A percentile compares a stretch with the other conserved stretches of the same genome.
Evolutionary conservation across 495 filamentous ascomycete genomes (phyloP).

Genomic region (Terfezia claveryi): DNA sequence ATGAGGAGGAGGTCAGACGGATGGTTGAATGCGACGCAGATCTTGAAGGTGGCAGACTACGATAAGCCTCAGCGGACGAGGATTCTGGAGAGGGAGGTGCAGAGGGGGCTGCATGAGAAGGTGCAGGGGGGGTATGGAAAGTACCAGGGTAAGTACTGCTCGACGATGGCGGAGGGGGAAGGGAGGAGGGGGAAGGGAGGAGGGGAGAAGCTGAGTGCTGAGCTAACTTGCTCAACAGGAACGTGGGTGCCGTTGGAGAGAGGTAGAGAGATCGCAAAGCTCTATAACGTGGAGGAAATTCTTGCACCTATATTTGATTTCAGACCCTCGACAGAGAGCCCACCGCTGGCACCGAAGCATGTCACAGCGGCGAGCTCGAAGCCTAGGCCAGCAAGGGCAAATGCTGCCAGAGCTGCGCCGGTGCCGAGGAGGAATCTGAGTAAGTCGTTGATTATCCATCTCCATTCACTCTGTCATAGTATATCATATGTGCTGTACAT

Average conservation of each 20-base stretch:
- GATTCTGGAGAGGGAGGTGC: constrained; percentile 88
- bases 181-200: constrained; percentile 1
- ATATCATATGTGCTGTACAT: background rate
- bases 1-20: constrained; percentile 79
- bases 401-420: constrained; percentile 23
- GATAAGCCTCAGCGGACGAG: constrained; percentile 83
- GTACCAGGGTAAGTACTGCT: constrained; percentile 51
- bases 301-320: constrained; percentile 77
- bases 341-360: constrained; percentile 86
- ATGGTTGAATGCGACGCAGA: constrained; percentile 93
- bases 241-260: constrained; percentile 87
- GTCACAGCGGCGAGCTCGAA: constrained; percentile 44
- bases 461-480: background rate
- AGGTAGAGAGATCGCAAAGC: constrained; percentile 56
- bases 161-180: constrained; percentile 1
- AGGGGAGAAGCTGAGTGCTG: background rate
- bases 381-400: constrained; percentile 39
- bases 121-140: constrained; percentile 96
- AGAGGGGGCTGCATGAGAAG: constrained; percentile 90
- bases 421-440: background rate
- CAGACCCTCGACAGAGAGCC: constrained; percentile 59
- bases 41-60: constrained; percentile 64
- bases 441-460: too few species aligned
- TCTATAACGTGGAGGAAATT: constrained; percentile 65
- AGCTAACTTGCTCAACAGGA: constrained; percentile 26